Base-by-base conservation (phyloP, 345 rosid species). In the Bruguiera sexangula region DNA sequence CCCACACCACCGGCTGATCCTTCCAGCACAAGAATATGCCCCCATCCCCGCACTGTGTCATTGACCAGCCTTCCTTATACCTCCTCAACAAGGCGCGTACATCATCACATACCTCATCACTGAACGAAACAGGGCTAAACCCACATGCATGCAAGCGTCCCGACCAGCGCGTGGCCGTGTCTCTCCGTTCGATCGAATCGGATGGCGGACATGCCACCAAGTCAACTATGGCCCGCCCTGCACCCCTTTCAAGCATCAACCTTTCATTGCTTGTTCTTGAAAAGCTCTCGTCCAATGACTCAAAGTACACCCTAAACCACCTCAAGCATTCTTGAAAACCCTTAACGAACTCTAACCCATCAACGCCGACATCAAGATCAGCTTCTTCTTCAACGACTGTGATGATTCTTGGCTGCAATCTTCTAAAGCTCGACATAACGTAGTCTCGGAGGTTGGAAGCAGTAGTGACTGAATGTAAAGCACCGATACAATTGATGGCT, bases 1-100 rank as follows among this genome's bases (percentile, higher is more conserved):
- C 89, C 99, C 99, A 95, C 51, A 91, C 92, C 72, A 89, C 96
- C 80, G 88, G 92, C 80, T 89, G 93, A 24, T 95, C 96, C 83
- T 91, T 89, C 93, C 96, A 95, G 51, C 90, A 79, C 70, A 95
- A 81, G 90, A 88, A 95, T 76, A 91, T 89, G 75, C 99, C 99
- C 71, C 84, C 85, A 51, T 84, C 92, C 37, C 80, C 65, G 37
- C 87, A 73, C 72, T 73, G 90, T 69, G 85, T 78, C 96, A 87
- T 88, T 54, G 91, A 78, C 97, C 97, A 95, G 5, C 96, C 96
- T 66, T 88, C 96, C 81, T 83, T 87, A 63, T 95, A 91, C 84
- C 96, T 88, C 84, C 96, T 86, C 82, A 95, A 73, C 83, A 95
- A 75, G 61, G 97, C 96, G 71, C 91, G 84, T 46, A 88, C 95